phyloP scores from a whole-genome alignment of 2,329 filamentous ascomycete species.

The Huntiella bhutanensis region DNA sequence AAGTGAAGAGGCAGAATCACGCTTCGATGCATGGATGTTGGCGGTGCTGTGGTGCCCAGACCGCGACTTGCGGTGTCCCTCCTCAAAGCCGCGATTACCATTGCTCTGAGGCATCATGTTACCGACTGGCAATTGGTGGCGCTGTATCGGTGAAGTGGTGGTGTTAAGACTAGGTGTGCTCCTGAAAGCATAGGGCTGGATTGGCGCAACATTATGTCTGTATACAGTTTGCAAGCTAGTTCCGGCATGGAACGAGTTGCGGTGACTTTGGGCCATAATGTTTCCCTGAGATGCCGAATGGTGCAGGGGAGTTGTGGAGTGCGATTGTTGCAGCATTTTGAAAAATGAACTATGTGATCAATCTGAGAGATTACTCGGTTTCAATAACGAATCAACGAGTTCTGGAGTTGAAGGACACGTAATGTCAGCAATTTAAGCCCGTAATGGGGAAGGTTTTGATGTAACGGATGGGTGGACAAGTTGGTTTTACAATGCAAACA shows the following conservation, averaged over 20 bases:
- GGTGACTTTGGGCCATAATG: conserved; percentile 26
- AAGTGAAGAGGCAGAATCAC: conserved; percentile 11
- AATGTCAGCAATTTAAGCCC: no score
- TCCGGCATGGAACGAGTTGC: conserved; percentile 30
- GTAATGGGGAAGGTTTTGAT: no score
- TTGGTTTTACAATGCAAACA: no score
- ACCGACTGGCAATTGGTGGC: conserved; percentile 30
- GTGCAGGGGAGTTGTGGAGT: conserved; percentile 31
- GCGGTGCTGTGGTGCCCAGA: conserved; percentile 3
- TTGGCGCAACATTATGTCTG: conserved; percentile 25
- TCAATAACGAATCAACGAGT: no score
- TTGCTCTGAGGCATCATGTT: conserved; percentile 13
- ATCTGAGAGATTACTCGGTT: no score
- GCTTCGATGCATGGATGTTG: conserved; percentile 3
- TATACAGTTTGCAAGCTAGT: conserved; percentile 15
- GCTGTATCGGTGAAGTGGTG: conserved; percentile 21
- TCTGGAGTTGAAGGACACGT: no score
- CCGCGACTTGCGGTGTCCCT: not conserved
- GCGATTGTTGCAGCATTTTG: conserved; percentile 58
- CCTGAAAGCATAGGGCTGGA: conserved; percentile 62
- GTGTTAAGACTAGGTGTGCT: conserved; percentile 47
- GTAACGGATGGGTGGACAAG: no score
- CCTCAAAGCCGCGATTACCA: conserved; percentile 17
- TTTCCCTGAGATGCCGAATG: conserved; percentile 33
- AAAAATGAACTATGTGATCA: conserved; percentile 15